phyloP scores from a whole-genome alignment of 2,329 filamentous ascomycete species.

The Cladosporium halotolerans region DNA sequence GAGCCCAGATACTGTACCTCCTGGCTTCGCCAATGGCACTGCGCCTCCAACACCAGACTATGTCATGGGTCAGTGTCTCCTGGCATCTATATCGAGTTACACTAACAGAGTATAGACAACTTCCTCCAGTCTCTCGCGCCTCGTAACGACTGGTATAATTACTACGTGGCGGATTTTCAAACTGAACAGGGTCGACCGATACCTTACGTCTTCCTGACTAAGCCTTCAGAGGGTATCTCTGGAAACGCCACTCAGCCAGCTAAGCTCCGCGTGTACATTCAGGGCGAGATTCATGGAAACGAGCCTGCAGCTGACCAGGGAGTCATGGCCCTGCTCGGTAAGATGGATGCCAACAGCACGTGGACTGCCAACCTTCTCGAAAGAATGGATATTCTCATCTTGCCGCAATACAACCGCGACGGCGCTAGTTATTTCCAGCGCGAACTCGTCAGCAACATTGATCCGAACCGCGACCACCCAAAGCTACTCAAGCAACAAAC shows the following conservation, averaged over 20 bases:
- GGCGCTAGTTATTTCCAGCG: conserved; percentile 22
- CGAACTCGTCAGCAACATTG: conserved; percentile 20
- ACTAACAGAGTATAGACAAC: conserved; percentile 13
- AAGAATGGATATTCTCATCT: conserved; percentile 24
- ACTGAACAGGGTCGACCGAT: conserved; percentile 17
- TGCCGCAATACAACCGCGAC: conserved; percentile 16
- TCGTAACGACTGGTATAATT: conserved; percentile 17
- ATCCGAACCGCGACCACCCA: conserved; percentile 19
- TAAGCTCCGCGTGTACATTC: conserved; percentile 34
- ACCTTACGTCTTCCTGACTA: conserved; percentile 14
- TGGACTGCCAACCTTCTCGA: conserved; percentile 30
- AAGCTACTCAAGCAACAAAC: conserved; percentile 29
- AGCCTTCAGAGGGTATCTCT: not conserved
- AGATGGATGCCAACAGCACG: conserved; percentile 29
- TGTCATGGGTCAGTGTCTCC: conserved; percentile 12
- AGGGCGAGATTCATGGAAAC: conserved; percentile 33
- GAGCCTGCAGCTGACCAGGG: conserved; percentile 35
- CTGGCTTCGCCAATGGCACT: conserved; percentile 27
- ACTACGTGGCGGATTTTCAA: conserved; percentile 14
- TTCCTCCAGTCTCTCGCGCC: conserved; percentile 14
- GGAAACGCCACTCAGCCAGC: conserved; percentile 3
- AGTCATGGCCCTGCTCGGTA: conserved; percentile 31
- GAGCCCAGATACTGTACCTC: conserved; percentile 24
- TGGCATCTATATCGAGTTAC: not conserved
- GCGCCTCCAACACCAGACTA: conserved; percentile 29